phyloP scores from a whole-genome alignment of 1,284 basidiomycete genomes.

The Austroboletus rostrupii region DNA sequence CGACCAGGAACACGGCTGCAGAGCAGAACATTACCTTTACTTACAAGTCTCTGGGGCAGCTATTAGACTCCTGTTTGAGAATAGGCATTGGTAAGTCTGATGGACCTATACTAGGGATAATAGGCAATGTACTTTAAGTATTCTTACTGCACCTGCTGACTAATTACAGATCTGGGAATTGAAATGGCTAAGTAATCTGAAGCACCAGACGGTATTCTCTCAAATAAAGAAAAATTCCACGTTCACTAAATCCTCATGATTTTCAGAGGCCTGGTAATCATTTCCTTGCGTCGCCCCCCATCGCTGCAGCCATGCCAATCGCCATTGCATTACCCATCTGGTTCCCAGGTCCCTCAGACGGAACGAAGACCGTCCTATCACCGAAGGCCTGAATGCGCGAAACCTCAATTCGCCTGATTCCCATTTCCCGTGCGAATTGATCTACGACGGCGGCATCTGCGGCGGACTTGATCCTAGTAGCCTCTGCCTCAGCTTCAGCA shows the following conservation, averaged over 20 bases:
- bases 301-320: conserved; percentile 59
- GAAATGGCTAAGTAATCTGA: not conserved
- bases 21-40: conserved; percentile 4
- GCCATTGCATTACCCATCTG: conserved; percentile 60
- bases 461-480: conserved; percentile 57
- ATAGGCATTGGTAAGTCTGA: too few species aligned
- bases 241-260: not conserved
- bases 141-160: too few species aligned
- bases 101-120: too few species aligned
- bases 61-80: too few species aligned
- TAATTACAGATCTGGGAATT: not conserved
- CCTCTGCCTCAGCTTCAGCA: conserved; percentile 71
- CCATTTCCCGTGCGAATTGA: conserved; percentile 72
- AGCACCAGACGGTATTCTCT: not conserved
- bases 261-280: conserved; percentile 2
- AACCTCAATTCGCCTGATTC: conserved; percentile 62
- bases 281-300: conserved; percentile 44
- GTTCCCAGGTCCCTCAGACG: conserved; percentile 52
- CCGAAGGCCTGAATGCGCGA: conserved; percentile 62
- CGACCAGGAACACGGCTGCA: conserved; percentile 1
- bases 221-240: not conserved
- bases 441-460: conserved; percentile 62
- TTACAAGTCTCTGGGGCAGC: too few species aligned
- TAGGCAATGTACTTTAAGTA: too few species aligned
- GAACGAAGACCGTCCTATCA: conserved; percentile 66